Conservation (phyloP, 106 monocot species). For the Hemerocallis citrina region DNA sequence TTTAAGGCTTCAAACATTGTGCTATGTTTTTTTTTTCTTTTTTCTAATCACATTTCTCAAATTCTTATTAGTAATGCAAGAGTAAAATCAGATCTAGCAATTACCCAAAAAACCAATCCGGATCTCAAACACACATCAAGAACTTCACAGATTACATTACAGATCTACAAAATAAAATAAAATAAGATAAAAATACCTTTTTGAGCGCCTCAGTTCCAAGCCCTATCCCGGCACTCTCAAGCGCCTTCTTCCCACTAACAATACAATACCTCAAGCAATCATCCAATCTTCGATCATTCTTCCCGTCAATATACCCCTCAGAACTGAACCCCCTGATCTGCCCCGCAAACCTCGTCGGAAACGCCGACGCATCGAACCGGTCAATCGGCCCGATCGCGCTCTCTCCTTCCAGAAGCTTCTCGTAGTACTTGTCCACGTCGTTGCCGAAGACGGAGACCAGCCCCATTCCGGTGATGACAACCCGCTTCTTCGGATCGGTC, state of each 20-base stretch:
- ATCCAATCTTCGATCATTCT: constrained; percentile 80
- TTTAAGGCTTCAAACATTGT: no score
- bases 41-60: no score
- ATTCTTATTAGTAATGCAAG: no score
- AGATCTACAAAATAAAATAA: not conserved
- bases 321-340: constrained; percentile 80
- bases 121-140: not conserved
- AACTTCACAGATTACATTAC: not conserved
- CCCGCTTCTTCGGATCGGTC: constrained; percentile 89
- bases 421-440: constrained; percentile 82
- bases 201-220: constrained; percentile 22
- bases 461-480: constrained; percentile 95
- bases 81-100: no score
- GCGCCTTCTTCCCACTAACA: constrained; percentile 92
- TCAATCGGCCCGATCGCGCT: constrained; percentile 86
- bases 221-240: constrained; percentile 54
- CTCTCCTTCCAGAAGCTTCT: constrained; percentile 66
- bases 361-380: constrained; percentile 82
- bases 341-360: constrained; percentile 85
- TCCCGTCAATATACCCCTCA: constrained; percentile 87
- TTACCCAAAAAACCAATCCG: no score
- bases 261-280: constrained; percentile 71
- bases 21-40: no score
- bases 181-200: constrained; percentile 22
- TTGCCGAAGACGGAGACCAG: constrained; percentile 93